phyloP scores from a whole-genome alignment of 768 basidiomycete species.

The Daedaleopsis nitida region DNA sequence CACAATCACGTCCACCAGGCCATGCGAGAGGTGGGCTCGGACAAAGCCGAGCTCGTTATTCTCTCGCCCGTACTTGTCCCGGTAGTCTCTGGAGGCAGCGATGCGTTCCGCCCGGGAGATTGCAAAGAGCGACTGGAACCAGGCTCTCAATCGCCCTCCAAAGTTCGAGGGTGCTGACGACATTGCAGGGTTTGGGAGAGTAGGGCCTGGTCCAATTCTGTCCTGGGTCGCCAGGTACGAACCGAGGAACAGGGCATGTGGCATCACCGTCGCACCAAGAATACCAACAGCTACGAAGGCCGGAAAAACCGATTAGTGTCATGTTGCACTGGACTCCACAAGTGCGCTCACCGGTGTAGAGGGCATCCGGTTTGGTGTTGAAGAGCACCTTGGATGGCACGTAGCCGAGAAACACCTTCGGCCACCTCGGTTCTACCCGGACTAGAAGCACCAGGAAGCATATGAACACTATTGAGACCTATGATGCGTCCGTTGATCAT shows the following conservation, averaged over 20 bases:
- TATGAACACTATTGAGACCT: slow-evolving; percentile 55
- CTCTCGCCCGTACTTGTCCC: slow-evolving; percentile 37
- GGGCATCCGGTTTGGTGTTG: slow-evolving; percentile 41
- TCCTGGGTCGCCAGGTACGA: slow-evolving; percentile 84
- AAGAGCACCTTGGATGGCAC: slow-evolving; percentile 70
- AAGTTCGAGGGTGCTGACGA: background rate
- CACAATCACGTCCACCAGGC: slow-evolving; percentile 48
- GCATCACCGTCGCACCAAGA: slow-evolving; percentile 87
- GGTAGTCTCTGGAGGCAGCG: slow-evolving; percentile 25
- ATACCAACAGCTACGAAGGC: slow-evolving; percentile 59
- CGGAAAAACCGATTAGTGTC: slow-evolving; percentile 27
- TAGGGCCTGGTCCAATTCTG: slow-evolving; percentile 39
- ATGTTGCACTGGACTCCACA: slow-evolving; percentile 31
- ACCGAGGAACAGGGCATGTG: slow-evolving; percentile 85
- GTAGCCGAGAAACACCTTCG: slow-evolving; percentile 70
- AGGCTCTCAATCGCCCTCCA: slow-evolving; percentile 6
- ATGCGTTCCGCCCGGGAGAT: slow-evolving; percentile 28
- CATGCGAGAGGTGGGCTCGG: slow-evolving; percentile 41
- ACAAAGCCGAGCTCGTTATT: slow-evolving; percentile 40
- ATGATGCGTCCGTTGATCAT: background rate
- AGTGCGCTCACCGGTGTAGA: slow-evolving; percentile 62
- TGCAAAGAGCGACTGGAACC: slow-evolving; percentile 25
- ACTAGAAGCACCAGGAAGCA: slow-evolving; percentile 79
- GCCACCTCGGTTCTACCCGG: slow-evolving; percentile 71
- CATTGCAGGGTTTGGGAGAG: slow-evolving; percentile 27